phyloP scores from a whole-genome alignment of 1,284 basidiomycete genomes.

The Bondarzewia mesenterica region DNA sequence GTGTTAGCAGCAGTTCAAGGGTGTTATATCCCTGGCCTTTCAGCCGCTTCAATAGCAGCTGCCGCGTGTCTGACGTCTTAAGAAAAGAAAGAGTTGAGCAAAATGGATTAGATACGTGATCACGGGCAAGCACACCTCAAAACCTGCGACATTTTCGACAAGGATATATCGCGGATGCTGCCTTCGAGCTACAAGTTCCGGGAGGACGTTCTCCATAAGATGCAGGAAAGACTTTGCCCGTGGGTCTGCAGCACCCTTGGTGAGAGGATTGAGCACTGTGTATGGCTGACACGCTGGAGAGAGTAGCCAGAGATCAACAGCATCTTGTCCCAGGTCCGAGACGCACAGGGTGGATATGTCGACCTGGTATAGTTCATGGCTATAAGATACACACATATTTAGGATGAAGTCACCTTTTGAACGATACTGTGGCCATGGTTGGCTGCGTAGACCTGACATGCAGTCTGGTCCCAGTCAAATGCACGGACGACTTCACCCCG shows the following conservation, averaged over 20 bases:
- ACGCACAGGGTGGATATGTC: constrained; percentile 56
- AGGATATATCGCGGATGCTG: constrained; percentile 50
- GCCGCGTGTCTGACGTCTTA: constrained; percentile 57
- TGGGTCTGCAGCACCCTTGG: constrained; percentile 61
- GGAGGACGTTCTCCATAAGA: constrained; percentile 57
- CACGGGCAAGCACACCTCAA: constrained; percentile 47
- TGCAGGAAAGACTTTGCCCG: constrained; percentile 70
- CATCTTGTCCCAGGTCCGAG: constrained; percentile 30
- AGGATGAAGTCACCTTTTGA: constrained; percentile 50
- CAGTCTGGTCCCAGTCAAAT: constrained; percentile 72
- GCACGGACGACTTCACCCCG: constrained; percentile 43
- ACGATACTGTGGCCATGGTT: constrained; percentile 43
- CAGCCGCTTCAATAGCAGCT: constrained; percentile 41
- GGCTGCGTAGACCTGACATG: constrained; percentile 55
- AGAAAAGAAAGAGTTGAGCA: not conserved
- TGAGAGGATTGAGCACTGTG: constrained; percentile 63
- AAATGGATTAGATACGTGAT: not conserved
- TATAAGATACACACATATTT: constrained; percentile 8
- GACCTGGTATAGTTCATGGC: no score
- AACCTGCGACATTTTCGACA: constrained; percentile 74
- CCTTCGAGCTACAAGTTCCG: constrained; percentile 36
- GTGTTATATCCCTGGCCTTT: constrained; percentile 45
- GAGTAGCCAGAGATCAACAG: constrained; percentile 60
- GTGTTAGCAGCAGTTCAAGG: constrained; percentile 59
- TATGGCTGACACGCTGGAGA: constrained; percentile 79